Conservation (phyloP, 345 rosid genomes). For the Dimocarpus longan region DNA sequence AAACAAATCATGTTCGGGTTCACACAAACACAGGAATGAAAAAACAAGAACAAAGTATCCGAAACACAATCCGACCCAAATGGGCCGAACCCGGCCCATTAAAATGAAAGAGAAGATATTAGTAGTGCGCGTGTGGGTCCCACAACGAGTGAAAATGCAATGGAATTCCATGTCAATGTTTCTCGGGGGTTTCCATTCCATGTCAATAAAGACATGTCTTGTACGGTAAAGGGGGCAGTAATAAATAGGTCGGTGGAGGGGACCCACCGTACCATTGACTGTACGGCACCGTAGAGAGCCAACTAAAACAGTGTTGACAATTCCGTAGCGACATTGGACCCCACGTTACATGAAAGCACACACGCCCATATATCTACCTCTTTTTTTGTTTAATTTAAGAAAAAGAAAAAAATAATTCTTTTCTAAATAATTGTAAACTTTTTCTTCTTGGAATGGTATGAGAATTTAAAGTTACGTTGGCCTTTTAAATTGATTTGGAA, state of each 20-base stretch:
- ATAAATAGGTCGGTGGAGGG: not conserved
- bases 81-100: too few species aligned
- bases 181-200: not conserved
- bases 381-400: too few species aligned
- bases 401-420: too few species aligned
- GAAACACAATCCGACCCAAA: not conserved
- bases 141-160: not conserved
- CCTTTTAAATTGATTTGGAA: not conserved
- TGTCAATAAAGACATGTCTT: not conserved
- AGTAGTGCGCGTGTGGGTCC: not conserved
- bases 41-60: too few species aligned
- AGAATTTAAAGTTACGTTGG: not conserved
- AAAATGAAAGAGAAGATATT: too few species aligned
- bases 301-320: not conserved
- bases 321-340: not conserved
- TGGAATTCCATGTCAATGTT: not conserved
- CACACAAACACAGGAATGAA: not conserved
- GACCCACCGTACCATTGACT: not conserved
- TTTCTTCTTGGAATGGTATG: not conserved
- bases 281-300: not conserved
- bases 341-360: too few species aligned
- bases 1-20: too few species aligned
- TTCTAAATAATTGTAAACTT: too few species aligned
- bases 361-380: not conserved
- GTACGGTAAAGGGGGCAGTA: not conserved